Evolutionary conservation across 2,329 filamentous ascomycete genomes (phyloP).

Genomic region (Arthrobotrys sinensis): DNA sequence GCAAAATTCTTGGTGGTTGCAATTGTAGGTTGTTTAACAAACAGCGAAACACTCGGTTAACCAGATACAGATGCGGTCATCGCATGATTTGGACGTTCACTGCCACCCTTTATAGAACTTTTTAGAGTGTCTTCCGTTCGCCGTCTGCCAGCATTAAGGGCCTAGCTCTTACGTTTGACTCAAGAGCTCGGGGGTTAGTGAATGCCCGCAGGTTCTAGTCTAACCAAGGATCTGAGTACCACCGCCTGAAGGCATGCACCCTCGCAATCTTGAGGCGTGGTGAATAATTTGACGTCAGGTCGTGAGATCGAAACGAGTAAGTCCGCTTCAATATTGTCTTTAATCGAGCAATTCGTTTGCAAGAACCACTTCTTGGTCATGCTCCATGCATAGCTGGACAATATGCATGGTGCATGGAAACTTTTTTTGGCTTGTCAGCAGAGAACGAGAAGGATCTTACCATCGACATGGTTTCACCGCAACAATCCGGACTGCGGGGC

Average conservation of each 20-base stretch:
- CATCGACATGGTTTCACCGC: neutral
- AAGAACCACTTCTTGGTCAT: neutral
- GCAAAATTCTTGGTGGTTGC: neutral
- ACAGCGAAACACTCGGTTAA: neutral
- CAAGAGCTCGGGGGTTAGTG: constrained; percentile 12
- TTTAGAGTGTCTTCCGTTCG: neutral
- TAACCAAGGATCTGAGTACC: constrained; percentile 16
- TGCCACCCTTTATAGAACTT: constrained; percentile 21
- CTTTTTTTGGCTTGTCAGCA: constrained; percentile 20
- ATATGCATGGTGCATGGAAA: constrained; percentile 1
- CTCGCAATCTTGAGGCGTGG: neutral
- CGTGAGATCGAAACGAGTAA: neutral
- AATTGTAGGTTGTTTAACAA: too few species aligned
- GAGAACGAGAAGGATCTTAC: constrained; percentile 9
- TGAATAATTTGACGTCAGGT: constrained; percentile 5
- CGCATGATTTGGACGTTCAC: constrained; percentile 3
- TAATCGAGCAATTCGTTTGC: neutral
- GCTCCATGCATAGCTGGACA: constrained; percentile 2
- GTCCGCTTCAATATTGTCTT: neutral
- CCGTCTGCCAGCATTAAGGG: neutral
- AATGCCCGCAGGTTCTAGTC: neutral
- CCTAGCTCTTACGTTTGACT: constrained; percentile 15
- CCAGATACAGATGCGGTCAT: neutral
- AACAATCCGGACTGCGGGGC: constrained; percentile 15
- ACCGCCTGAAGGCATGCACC: neutral